Evolutionary conservation across 768 basidiomycete species (phyloP).

Genomic region (Pleurotus sapidus): DNA sequence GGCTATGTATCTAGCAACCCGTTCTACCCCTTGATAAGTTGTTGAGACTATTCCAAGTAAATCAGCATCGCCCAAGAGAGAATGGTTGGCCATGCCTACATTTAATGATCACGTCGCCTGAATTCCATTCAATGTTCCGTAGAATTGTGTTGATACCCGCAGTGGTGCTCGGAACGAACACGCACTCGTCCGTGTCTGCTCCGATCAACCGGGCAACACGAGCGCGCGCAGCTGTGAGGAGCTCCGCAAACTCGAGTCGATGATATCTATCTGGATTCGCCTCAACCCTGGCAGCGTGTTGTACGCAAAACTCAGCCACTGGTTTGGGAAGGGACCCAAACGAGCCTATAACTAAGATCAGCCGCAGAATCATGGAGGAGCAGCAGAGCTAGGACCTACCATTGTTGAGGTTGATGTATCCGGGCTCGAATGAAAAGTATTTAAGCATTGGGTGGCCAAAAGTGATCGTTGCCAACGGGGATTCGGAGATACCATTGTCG

Average conservation of each 20-base stretch:
- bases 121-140: slow-evolving; percentile 63
- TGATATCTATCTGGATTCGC: slow-evolving; percentile 57
- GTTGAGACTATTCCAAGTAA: neutral
- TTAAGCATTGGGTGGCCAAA: slow-evolving; percentile 58
- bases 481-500: no score
- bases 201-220: slow-evolving; percentile 52
- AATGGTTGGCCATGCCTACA: slow-evolving; percentile 36
- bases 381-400: slow-evolving; percentile 32
- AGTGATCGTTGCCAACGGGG: neutral
- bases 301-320: slow-evolving; percentile 42
- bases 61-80: slow-evolving; percentile 3
- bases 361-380: neutral
- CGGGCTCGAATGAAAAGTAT: slow-evolving; percentile 53
- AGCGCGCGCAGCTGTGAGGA: slow-evolving; percentile 37
- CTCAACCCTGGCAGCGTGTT: slow-evolving; percentile 42
- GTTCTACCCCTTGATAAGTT: neutral
- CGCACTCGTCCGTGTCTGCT: slow-evolving; percentile 50
- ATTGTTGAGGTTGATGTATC: slow-evolving; percentile 64
- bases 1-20: slow-evolving; percentile 30
- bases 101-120: slow-evolving; percentile 63
- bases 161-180: slow-evolving; percentile 60
- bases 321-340: slow-evolving; percentile 56
- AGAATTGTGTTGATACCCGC: slow-evolving; percentile 66
- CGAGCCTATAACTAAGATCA: slow-evolving; percentile 40
- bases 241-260: slow-evolving; percentile 28